Conservation (phyloP, 768 basidiomycete genomes). For the Symmetrospora coprosmae region DNA sequence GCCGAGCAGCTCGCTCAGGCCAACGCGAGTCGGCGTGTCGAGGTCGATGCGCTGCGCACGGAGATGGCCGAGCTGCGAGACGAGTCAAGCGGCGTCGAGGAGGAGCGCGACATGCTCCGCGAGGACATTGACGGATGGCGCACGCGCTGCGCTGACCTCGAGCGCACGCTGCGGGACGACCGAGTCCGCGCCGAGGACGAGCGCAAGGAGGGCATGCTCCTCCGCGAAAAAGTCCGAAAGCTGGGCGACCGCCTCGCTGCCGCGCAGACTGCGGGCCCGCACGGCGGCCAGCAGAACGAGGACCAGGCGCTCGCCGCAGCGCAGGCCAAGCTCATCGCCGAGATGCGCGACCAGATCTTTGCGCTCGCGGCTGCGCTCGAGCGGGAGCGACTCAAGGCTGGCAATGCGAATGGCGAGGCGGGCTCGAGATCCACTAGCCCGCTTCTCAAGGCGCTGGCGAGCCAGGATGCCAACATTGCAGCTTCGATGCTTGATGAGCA, state of each 20-base stretch:
- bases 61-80: conserved; percentile 57
- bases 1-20: background rate
- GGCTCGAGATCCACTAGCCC: conserved; percentile 8
- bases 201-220: conserved; percentile 66
- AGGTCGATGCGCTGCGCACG: conserved; percentile 24
- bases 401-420: conserved; percentile 30
- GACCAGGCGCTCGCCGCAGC: conserved; percentile 31
- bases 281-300: conserved; percentile 1
- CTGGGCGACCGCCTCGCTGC: conserved; percentile 22
- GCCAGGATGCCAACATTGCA: conserved; percentile 6
- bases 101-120: conserved; percentile 76
- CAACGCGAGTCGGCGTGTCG: conserved; percentile 6
- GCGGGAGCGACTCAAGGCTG: conserved; percentile 35
- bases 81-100: conserved; percentile 61
- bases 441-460: background rate
- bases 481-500: background rate
- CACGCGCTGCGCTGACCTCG: conserved; percentile 57
- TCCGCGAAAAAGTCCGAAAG: conserved; percentile 44
- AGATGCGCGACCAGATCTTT: conserved; percentile 40
- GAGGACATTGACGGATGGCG: conserved; percentile 81
- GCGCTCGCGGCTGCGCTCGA: conserved; percentile 39
- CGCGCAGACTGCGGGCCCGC: background rate
- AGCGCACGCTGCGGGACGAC: conserved; percentile 54
- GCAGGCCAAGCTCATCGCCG: conserved; percentile 35
- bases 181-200: conserved; percentile 60